Percentiles rank a stretch among this genome's conserved stretches.
Evolutionary conservation across 2,329 filamentous ascomycete genomes (phyloP).

Genomic region (Talaromyces sp.): DNA sequence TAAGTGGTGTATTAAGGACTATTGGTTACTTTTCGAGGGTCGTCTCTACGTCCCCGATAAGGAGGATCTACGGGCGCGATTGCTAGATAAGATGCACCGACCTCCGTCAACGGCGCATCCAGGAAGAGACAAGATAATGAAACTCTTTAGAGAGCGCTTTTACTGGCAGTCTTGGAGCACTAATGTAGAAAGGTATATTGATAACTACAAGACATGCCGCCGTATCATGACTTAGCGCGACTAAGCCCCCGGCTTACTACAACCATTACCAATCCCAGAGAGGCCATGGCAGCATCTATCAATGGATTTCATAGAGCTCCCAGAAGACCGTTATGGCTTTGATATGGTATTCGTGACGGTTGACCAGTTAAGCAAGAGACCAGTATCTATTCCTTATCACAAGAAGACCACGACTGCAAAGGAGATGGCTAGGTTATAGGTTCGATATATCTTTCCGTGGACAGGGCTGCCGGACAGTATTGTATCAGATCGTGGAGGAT

Average conservation of each 20-base stretch:
- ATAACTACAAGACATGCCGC: not conserved
- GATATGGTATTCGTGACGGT: slow-evolving; percentile 16
- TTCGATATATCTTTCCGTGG: not conserved
- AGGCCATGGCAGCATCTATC: slow-evolving; percentile 22
- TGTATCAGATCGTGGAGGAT: slow-evolving; percentile 16
- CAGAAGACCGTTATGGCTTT: not conserved
- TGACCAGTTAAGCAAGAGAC: slow-evolving; percentile 20
- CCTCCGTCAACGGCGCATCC: not conserved
- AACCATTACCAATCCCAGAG: slow-evolving; percentile 19
- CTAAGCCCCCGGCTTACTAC: slow-evolving; percentile 13
- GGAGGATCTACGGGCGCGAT: not conserved
- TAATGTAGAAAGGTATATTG: not conserved
- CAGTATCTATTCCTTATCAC: slow-evolving; percentile 15
- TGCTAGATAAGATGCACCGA: not conserved
- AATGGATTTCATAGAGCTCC: slow-evolving; percentile 22
- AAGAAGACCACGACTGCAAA: slow-evolving; percentile 7
- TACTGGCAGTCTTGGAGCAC: not conserved
- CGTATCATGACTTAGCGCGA: not conserved
- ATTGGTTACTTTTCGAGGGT: not conserved
- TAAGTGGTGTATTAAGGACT: not conserved
- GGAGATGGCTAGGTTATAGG: not conserved
- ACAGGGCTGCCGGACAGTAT: slow-evolving; percentile 16
- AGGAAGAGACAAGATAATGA: not conserved
- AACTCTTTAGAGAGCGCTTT: not conserved
- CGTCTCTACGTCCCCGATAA: not conserved